phyloP scores from a whole-genome alignment of 2,329 filamentous ascomycete species.

The Colletotrichum sp. region DNA sequence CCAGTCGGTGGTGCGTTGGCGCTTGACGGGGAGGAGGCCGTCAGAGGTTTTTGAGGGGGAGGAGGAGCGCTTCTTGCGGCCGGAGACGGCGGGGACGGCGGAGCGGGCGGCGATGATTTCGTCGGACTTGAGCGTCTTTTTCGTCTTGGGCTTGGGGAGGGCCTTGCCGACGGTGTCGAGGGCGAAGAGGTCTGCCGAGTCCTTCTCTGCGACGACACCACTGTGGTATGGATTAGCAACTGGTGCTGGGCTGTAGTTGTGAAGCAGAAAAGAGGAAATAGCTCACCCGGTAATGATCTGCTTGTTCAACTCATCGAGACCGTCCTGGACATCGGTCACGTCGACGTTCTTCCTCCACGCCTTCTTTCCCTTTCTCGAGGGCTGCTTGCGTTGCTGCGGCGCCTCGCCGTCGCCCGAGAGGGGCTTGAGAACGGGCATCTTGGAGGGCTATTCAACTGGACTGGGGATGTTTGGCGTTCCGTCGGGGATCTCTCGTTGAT shows the following conservation, averaged over 20 bases:
- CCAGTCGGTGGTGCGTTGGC: constrained; percentile 76
- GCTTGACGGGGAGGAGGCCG: constrained; percentile 77
- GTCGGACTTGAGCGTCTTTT: constrained; percentile 86
- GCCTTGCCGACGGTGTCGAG: constrained; percentile 78
- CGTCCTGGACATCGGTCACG: constrained; percentile 82
- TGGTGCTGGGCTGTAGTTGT: background rate
- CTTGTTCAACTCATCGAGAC: constrained; percentile 83
- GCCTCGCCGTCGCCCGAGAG: constrained; percentile 59
- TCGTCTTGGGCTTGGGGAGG: constrained; percentile 66
- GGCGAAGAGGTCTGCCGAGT: constrained; percentile 83
- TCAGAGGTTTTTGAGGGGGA: constrained; percentile 69
- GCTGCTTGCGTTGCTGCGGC: constrained; percentile 83
- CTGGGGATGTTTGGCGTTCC: background rate
- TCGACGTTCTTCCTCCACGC: constrained; percentile 99
- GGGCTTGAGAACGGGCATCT: constrained; percentile 61
- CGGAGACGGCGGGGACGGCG: constrained; percentile 77
- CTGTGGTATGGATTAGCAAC: constrained; percentile 46
- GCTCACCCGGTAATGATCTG: constrained; percentile 88
- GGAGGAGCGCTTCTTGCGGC: constrained; percentile 69
- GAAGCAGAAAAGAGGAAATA: no score
- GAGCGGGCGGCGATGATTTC: constrained; percentile 90
- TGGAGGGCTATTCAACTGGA: background rate
- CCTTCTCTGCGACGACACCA: constrained; percentile 84
- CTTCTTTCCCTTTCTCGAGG: constrained; percentile 96
- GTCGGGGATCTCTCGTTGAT: background rate